phyloP scores from a whole-genome alignment of 2,329 filamentous ascomycete species.

The Alternaria conjuncta region DNA sequence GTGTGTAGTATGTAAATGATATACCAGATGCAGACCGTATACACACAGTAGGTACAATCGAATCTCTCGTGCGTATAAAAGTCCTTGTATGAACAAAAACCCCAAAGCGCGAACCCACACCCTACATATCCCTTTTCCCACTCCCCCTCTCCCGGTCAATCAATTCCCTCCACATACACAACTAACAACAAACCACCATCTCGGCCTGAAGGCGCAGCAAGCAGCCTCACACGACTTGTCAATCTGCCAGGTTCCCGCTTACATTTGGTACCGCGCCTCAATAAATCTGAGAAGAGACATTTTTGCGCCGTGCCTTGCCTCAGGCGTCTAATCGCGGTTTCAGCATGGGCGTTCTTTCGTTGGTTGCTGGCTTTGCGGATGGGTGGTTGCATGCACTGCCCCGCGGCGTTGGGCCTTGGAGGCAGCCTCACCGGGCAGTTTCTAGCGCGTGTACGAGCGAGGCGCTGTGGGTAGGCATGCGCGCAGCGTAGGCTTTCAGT shows the following conservation, averaged over 20 bases:
- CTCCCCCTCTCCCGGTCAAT: background rate
- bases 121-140: slow-evolving; percentile 5
- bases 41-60: background rate
- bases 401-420: slow-evolving; percentile 6
- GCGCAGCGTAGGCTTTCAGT: background rate
- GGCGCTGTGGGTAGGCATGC: background rate
- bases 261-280: slow-evolving; percentile 8
- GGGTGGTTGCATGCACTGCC: slow-evolving; percentile 9
- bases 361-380: background rate
- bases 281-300: background rate
- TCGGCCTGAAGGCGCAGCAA: slow-evolving; percentile 8
- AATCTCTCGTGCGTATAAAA: background rate
- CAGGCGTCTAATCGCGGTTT: background rate
- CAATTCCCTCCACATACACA: background rate
- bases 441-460: background rate
- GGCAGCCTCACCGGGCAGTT: slow-evolving; percentile 2
- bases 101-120: background rate
- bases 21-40: background rate
- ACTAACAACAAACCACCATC: background rate
- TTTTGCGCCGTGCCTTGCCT: background rate
- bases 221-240: slow-evolving; percentile 1
- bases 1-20: background rate
- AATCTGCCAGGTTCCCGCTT: background rate
- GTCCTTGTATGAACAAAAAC: background rate
- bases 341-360: background rate